Base-by-base conservation (phyloP, 1,139 yeast species). In the Meyerozyma sp. region DNA sequence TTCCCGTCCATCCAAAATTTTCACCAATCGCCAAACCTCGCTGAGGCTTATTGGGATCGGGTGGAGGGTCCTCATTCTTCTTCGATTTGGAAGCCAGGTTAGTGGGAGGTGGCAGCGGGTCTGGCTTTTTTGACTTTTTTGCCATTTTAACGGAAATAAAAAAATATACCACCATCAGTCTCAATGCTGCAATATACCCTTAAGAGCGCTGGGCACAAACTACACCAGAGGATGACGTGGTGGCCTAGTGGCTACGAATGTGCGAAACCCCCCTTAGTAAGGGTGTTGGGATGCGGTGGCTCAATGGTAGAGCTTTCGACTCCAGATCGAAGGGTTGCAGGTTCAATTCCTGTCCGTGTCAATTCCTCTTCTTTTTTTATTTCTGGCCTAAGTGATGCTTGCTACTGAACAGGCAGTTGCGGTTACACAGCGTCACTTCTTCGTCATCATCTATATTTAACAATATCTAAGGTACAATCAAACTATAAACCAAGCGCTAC, bases 291-390 rank as follows among this genome's bases (percentile, higher is more conserved):
- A 81, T 81, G 89, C 87, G 84, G 87, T 82, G 88, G 89, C 90
- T 83, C 90, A 82, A 83, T 82, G 90, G 90, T 81, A 82, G 90
- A 82, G 89, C 88, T 81, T 82, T 82, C 82, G 90, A 83, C 82
- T 84, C 89, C 89, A 51, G 52, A 77, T 78, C 83, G 77, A 77
- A 77, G 75, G 83, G 83, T 76, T 77, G 83, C 83, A 78, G 83
- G 84, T 79, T 79, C 84, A 74, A 79, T 77, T 79, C 84, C 84
- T 78, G 84, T 78, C 82, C 79, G 82, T 75, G 75, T 77, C 82
- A 77, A 61, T 64, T 68, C 62, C 62, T 60, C 58, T 49, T 44
- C 41, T 44, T 45, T 48, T 49, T 44, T 4, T 21, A n/a, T 21
- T 21, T 21, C 3, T 16, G 18, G 18, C 3, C n/a, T n/a, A n/a